A percentile compares a stretch with the other conserved stretches of the same genome.
These are phyloP conservation scores for Trichoderma sp. DNA, from an alignment of 2,329 filamentous ascomycete species.

Conservation along the genomic window DNA sequence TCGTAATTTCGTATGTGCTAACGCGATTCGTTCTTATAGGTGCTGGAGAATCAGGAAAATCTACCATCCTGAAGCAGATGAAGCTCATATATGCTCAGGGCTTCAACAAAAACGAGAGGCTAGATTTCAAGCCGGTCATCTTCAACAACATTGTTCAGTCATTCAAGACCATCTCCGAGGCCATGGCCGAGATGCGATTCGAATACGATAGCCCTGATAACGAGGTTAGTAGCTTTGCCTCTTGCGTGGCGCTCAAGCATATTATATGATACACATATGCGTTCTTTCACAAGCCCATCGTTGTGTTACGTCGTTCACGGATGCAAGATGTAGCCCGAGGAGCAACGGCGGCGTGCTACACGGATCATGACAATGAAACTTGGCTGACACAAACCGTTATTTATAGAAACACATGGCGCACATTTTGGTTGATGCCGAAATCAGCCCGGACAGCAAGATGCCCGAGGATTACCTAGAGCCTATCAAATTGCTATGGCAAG, in stretches of 20 bases:
- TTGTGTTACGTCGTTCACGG: conserved; percentile 10
- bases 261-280: background rate
- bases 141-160: conserved; percentile 74
- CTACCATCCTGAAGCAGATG: conserved; percentile 98
- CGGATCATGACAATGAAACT: background rate
- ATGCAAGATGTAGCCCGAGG: background rate
- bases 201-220: conserved; percentile 79
- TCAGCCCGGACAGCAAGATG: conserved; percentile 79
- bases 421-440: conserved; percentile 78
- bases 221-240: conserved; percentile 61
- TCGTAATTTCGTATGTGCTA: conserved; percentile 63
- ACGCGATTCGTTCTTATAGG: conserved; percentile 59
- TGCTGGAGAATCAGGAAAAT: conserved; percentile 94
- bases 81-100: conserved; percentile 99
- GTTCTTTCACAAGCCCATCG: background rate
- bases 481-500: conserved; percentile 90
- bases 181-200: conserved; percentile 76
- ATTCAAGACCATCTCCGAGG: conserved; percentile 70
- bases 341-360: conserved; percentile 7
- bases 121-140: conserved; percentile 75
- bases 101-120: conserved; percentile 80
- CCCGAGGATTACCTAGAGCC: conserved; percentile 77
- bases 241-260: background rate
- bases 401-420: conserved; percentile 75
- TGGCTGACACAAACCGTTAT: conserved; percentile 27